phyloP scores from a whole-genome alignment of 345 rosid species.

The Mallotus nudiflorus region DNA sequence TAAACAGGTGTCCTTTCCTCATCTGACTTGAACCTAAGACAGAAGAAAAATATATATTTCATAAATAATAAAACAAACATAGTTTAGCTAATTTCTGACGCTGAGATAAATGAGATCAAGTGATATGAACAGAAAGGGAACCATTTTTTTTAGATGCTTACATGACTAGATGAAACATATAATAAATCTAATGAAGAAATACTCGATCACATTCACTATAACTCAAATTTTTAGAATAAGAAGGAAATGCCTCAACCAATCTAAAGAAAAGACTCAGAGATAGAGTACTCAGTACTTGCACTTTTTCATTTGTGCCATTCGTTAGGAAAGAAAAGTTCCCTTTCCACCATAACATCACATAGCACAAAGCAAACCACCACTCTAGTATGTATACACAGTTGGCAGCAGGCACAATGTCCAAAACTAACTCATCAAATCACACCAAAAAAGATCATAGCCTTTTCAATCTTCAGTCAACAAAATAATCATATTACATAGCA shows the following conservation, averaged over 20 bases:
- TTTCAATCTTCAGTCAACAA: no score
- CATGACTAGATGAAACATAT: neutral
- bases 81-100: neutral
- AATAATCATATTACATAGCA: neutral
- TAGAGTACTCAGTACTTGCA: neutral
- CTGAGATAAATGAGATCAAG: neutral
- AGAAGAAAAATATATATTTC: neutral
- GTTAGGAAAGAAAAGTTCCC: neutral
- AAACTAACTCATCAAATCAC: no score
- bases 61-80: neutral
- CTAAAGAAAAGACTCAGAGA: neutral
- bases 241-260: neutral
- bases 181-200: no score
- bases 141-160: neutral
- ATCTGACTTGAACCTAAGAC: conserved; percentile 89
- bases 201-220: neutral
- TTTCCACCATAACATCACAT: neutral
- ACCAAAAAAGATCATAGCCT: no score
- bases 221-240: neutral
- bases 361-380: neutral
- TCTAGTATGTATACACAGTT: neutral
- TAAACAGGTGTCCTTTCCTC: conserved; percentile 91
- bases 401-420: neutral
- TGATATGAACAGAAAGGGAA: neutral
- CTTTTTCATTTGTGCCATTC: neutral